phyloP scores from a whole-genome alignment of 345 rosid genomes.

The Capsella bursapastoris region DNA sequence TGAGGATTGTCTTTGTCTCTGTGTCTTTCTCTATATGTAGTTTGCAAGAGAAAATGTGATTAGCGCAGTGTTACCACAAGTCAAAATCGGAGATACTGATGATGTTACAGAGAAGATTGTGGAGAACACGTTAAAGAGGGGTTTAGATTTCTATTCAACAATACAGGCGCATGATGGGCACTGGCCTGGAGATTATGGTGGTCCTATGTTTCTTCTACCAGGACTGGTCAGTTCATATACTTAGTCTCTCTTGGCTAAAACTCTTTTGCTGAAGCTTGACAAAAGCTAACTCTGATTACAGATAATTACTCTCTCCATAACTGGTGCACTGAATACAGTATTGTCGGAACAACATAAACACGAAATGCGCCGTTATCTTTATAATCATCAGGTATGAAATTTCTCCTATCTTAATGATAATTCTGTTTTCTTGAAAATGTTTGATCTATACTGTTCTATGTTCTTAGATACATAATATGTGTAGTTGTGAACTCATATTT shows the following conservation, averaged over 20 bases:
- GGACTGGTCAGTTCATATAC: constrained; percentile 64
- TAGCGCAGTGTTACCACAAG: constrained; percentile 53
- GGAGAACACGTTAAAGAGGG: constrained; percentile 64
- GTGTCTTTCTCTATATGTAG: constrained; percentile 44
- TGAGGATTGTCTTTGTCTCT: neutral
- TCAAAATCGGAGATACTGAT: constrained; percentile 59
- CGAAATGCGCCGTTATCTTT: constrained; percentile 89
- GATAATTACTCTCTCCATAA: constrained; percentile 79
- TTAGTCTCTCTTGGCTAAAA: neutral
- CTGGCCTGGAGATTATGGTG: constrained; percentile 99
- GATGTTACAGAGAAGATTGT: constrained; percentile 69
- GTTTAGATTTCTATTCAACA: constrained; percentile 69
- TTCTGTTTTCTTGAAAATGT: neutral
- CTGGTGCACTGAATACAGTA: constrained; percentile 85
- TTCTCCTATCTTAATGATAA: constrained; percentile 15
- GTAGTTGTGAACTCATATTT: neutral
- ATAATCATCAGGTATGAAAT: constrained; percentile 79
- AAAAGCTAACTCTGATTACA: constrained; percentile 27
- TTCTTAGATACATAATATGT: constrained; percentile 11
- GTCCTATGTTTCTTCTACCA: constrained; percentile 97
- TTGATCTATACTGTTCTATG: neutral
- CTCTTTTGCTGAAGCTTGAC: neutral
- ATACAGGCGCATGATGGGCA: constrained; percentile 92
- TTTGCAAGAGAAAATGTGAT: constrained; percentile 66
- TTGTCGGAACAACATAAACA: constrained; percentile 71